These are phyloP conservation scores for Graphilbum ipis-grandicollis DNA, from an alignment of 2,329 filamentous ascomycete genomes.

Conservation along the genomic window DNA sequence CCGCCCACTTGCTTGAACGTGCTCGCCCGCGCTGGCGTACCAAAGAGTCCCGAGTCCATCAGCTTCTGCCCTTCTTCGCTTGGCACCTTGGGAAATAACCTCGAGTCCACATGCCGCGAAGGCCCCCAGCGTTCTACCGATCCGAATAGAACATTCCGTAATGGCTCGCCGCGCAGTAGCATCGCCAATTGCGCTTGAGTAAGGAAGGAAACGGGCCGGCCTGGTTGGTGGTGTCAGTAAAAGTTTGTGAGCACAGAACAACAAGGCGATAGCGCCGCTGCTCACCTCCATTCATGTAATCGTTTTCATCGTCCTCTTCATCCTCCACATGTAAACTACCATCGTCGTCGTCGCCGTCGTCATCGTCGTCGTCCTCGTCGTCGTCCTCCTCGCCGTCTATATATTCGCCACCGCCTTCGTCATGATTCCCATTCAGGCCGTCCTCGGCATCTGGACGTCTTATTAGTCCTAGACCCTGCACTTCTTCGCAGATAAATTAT, in stretches of 20 bases:
- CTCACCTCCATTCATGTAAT: constrained; percentile 9
- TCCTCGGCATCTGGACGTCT: constrained; percentile 4
- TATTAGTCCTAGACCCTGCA: too few relatives aligned
- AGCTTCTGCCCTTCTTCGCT: constrained; percentile 59
- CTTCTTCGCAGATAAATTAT: too few relatives aligned
- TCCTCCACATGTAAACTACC: constrained; percentile 6
- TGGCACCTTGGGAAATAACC: constrained; percentile 67
- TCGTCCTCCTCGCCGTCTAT: constrained; percentile 5
- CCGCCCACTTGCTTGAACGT: constrained; percentile 19
- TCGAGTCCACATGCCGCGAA: constrained; percentile 24
- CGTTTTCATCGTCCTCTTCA: constrained; percentile 4
- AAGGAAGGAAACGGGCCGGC: constrained; percentile 4
- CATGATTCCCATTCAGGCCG: constrained; percentile 9
- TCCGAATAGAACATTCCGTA: background rate
- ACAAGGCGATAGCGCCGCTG: too few relatives aligned
- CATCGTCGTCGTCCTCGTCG: constrained; percentile 11
- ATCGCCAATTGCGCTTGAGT: constrained; percentile 11
- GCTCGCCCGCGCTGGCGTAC: constrained; percentile 33
- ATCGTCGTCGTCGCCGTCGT: constrained; percentile 8
- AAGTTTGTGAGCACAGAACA: too few relatives aligned
- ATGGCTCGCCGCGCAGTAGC: constrained; percentile 6
- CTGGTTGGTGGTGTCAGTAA: background rate
- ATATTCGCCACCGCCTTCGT: constrained; percentile 8
- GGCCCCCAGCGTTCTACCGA: background rate
- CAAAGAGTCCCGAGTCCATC: constrained; percentile 73